Conservation (phyloP, 75 land plant species). For the Chamaecyparis obtusa region DNA sequence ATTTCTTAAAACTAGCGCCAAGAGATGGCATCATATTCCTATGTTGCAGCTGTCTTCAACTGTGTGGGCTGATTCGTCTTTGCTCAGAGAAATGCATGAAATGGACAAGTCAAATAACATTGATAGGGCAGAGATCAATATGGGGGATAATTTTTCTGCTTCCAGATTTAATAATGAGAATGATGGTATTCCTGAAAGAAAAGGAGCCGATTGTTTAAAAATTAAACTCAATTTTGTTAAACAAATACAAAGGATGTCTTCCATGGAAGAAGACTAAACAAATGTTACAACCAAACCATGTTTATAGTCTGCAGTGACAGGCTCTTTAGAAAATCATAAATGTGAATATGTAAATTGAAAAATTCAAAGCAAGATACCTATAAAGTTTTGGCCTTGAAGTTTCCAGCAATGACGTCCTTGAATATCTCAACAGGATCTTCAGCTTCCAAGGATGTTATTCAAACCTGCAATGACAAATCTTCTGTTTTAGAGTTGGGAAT, state of each 20-base stretch:
- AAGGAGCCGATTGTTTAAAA: background rate
- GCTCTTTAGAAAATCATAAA: background rate
- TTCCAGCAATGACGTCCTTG: slow-evolving; percentile 27
- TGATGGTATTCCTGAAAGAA: background rate
- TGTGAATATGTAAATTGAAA: background rate
- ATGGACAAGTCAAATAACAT: slow-evolving; percentile 2
- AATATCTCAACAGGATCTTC: slow-evolving; percentile 40
- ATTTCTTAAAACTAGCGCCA: background rate
- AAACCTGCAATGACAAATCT: slow-evolving; percentile 4
- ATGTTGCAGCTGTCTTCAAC: background rate
- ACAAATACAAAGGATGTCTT: background rate
- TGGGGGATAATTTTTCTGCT: background rate
- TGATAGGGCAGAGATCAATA: background rate
- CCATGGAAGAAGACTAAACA: background rate
- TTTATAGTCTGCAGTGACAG: background rate
- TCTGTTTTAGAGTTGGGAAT: slow-evolving; percentile 9
- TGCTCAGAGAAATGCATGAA: background rate
- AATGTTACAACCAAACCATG: slow-evolving; percentile 1
- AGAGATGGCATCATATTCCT: background rate
- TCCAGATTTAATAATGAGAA: background rate
- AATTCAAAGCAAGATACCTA: slow-evolving; percentile 1
- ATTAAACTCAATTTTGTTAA: background rate
- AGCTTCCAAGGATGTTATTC: background rate
- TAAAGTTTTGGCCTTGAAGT: slow-evolving; percentile 13
- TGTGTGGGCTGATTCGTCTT: background rate